These are phyloP conservation scores for Cenchrus fungigraminus DNA, from an alignment of 176 grass and related monocot species.

Conservation along the genomic window DNA sequence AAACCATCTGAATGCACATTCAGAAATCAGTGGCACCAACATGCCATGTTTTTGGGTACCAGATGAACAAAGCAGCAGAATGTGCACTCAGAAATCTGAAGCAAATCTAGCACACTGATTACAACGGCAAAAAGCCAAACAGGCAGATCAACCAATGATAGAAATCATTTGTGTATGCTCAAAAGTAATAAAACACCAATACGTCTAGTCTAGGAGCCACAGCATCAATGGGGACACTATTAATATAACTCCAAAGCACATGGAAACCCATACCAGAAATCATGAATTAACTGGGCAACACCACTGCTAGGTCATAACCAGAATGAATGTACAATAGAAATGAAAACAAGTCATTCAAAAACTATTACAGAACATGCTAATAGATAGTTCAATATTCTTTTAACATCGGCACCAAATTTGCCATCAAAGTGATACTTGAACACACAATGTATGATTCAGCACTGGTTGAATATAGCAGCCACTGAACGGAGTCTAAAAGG, in stretches of 20 bases:
- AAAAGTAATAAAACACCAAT: not conserved
- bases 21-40: conserved; percentile 24
- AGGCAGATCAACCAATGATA: not conserved
- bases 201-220: not conserved
- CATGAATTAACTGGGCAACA: conserved; percentile 25
- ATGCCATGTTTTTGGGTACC: conserved; percentile 30
- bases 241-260: not conserved
- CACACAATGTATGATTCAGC: conserved; percentile 38
- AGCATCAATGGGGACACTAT: not conserved
- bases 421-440: conserved; percentile 12
- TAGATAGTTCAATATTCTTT: conserved; percentile 20
- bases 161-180: not conserved
- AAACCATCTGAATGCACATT: conserved; percentile 35
- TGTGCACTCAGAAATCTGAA: not conserved
- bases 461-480: conserved; percentile 47
- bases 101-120: not conserved
- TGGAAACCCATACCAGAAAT: not conserved
- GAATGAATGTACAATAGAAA: conserved; percentile 41
- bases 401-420: conserved; percentile 29
- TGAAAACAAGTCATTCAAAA: not conserved
- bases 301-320: not conserved
- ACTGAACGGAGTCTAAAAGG: conserved; percentile 30
- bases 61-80: conserved; percentile 22
- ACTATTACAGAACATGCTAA: conserved; percentile 16
- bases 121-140: not conserved